These are phyloP conservation scores for Hortiboletus campestris DNA, from an alignment of 768 basidiomycete species.

Conservation along the genomic window DNA sequence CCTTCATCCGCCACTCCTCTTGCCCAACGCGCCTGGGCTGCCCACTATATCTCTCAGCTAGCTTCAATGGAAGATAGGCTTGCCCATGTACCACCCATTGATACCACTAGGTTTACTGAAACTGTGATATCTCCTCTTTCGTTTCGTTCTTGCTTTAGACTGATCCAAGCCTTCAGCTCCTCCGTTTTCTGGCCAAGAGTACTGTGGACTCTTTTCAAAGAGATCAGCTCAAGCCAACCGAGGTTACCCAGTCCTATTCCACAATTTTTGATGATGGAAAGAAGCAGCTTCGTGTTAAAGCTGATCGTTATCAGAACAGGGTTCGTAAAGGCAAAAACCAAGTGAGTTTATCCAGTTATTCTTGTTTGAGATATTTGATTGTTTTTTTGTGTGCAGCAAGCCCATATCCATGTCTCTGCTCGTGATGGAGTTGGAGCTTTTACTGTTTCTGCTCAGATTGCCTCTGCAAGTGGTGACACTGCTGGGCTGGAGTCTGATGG, in stretches of 20 bases:
- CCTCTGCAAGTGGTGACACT: constrained; percentile 7
- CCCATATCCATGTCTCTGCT: constrained; percentile 24
- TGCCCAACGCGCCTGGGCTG: constrained; percentile 31
- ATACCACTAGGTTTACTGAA: constrained; percentile 26
- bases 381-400: constrained; percentile 11
- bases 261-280: constrained; percentile 13
- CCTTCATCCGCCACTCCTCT: constrained; percentile 16
- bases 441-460: constrained; percentile 20
- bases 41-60: constrained; percentile 30
- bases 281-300: constrained; percentile 14
- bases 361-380: background rate
- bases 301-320: constrained; percentile 31
- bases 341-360: constrained; percentile 28
- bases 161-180: constrained; percentile 16
- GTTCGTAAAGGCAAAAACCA: constrained; percentile 35
- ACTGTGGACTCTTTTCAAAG: constrained; percentile 24
- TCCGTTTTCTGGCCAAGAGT: constrained; percentile 29
- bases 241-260: constrained; percentile 21
- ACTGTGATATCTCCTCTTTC: constrained; percentile 10
- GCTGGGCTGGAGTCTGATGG: constrained; percentile 23
- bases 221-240: constrained; percentile 26
- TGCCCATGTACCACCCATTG: constrained; percentile 21
- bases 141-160: background rate
- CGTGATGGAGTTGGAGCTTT: constrained; percentile 20
- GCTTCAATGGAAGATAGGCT: constrained; percentile 21